Evolutionary conservation across 1,139 yeast genomes (phyloP), one percentile per base, ranked within the genome.

Genomic region (Saccharomyces pastorianus): DNA sequence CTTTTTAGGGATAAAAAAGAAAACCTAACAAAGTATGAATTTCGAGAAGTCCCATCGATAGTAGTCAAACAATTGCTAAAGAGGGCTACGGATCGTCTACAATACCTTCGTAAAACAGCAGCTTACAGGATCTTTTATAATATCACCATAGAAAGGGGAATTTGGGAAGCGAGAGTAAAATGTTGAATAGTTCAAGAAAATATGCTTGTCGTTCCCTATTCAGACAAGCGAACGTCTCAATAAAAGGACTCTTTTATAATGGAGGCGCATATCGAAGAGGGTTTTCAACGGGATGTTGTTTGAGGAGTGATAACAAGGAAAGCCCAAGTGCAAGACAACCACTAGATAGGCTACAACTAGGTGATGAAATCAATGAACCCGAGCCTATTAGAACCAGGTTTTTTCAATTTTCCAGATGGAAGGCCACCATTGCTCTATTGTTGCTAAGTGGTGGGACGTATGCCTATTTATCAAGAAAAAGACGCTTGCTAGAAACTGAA

Each of bases 401-500:
- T 38, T 38, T 38, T 20, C 44, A 38, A 20, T 38, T 38, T 20
- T 38, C 48, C 14, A 51, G 53, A 11, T 57, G 61, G 60, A 51
- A 53, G 25, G 54, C 51, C 42, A 48, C 48, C 17, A 25, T 38
- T 6, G 27, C 51, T 7, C 29, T 56, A 2, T 23, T 51, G n/a
- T 7, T 34, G 13, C 6, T 49, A 1, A 32, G 54, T 47, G 56
- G 50, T 31, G 55, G 50, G 14, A 26, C 51, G 2, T 58, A 57
- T 51, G 53, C 56, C 27, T 55, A 51, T 25, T 26, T 44, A 52
- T 41, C 26, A 54, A 55, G 46, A 55, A 55, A 52, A 56, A 55
- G 26, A 58, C 57, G 42, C 44, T 57, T 9, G 67, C 67, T 89
- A 49, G 79, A 83, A 60, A 74, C 84, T 48, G 88, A 88, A 65